Evolutionary conservation across 2,329 filamentous ascomycete species (phyloP).

Genomic region (Pyrenophora seminiperda): DNA sequence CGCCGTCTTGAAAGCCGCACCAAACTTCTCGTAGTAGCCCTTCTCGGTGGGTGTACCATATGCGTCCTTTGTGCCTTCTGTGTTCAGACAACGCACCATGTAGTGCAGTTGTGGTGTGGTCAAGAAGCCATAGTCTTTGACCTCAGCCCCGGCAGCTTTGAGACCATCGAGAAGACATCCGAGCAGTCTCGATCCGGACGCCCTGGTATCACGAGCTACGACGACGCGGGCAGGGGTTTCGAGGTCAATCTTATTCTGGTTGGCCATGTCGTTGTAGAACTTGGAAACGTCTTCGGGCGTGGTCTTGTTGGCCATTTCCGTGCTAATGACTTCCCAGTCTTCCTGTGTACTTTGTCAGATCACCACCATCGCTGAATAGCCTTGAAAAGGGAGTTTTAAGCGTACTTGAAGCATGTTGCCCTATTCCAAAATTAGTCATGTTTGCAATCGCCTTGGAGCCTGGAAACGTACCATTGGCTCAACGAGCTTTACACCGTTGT

Average conservation of each 20-base stretch:
- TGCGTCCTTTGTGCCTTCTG: conserved; percentile 79
- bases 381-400: background rate
- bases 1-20: conserved; percentile 80
- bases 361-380: background rate
- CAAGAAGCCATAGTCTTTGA: conserved; percentile 84
- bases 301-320: conserved; percentile 82
- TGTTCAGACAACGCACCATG: conserved; percentile 92
- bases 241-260: conserved; percentile 64
- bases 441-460: background rate
- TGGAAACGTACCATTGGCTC: conserved; percentile 74
- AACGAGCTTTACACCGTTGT: conserved; percentile 78
- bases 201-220: conserved; percentile 89
- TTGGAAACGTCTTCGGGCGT: conserved; percentile 75
- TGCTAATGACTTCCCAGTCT: conserved; percentile 91
- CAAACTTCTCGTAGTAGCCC: conserved; percentile 94
- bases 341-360: conserved; percentile 50
- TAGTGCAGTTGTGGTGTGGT: conserved; percentile 99
- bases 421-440: conserved; percentile 46
- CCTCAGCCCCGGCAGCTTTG: conserved; percentile 73
- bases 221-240: conserved; percentile 76
- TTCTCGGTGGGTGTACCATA: conserved; percentile 89
- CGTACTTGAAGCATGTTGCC: conserved; percentile 83
- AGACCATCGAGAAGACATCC: conserved; percentile 79
- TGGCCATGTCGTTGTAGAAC: conserved; percentile 74
- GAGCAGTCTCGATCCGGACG: conserved; percentile 84